Evolutionary conservation across 2,329 filamentous ascomycete species (phyloP).

Genomic region (Hymenoscyphus linearis): DNA sequence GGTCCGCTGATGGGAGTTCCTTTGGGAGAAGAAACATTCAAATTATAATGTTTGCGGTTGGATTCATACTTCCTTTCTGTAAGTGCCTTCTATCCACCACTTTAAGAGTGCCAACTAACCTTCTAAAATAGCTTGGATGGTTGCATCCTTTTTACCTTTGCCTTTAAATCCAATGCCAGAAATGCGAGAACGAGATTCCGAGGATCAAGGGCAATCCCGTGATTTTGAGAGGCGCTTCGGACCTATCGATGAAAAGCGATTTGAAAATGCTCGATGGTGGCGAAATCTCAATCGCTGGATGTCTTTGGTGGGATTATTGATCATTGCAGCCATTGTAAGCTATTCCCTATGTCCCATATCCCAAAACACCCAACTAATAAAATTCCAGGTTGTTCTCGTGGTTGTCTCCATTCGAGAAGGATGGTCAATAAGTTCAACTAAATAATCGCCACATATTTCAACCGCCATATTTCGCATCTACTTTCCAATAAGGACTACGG

Average conservation of each 20-base stretch:
- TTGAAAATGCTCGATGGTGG: constrained; percentile 60
- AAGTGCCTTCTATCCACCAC: constrained; percentile 32
- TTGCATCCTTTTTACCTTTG: constrained; percentile 69
- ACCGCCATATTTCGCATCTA: neutral
- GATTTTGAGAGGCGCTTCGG: constrained; percentile 27
- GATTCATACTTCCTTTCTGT: constrained; percentile 74
- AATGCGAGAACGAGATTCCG: constrained; percentile 42
- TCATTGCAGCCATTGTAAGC: constrained; percentile 51
- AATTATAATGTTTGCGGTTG: constrained; percentile 67
- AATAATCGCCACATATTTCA: neutral
- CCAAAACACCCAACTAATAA: neutral
- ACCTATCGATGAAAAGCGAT: constrained; percentile 30
- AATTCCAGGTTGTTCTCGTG: constrained; percentile 24
- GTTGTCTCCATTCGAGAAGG: constrained; percentile 23
- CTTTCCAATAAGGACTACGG: neutral
- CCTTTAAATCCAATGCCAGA: constrained; percentile 51
- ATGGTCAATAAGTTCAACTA: constrained; percentile 12
- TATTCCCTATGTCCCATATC: neutral
- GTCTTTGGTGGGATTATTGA: constrained; percentile 49
- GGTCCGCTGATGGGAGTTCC: constrained; percentile 53
- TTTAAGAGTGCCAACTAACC: constrained; percentile 5
- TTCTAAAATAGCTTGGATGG: constrained; percentile 62
- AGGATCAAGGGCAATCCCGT: constrained; percentile 19
- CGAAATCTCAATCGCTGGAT: constrained; percentile 57
- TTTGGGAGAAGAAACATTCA: constrained; percentile 68